Evolutionary conservation across 768 basidiomycete species (phyloP).

Genomic region (Ramaria sp.): DNA sequence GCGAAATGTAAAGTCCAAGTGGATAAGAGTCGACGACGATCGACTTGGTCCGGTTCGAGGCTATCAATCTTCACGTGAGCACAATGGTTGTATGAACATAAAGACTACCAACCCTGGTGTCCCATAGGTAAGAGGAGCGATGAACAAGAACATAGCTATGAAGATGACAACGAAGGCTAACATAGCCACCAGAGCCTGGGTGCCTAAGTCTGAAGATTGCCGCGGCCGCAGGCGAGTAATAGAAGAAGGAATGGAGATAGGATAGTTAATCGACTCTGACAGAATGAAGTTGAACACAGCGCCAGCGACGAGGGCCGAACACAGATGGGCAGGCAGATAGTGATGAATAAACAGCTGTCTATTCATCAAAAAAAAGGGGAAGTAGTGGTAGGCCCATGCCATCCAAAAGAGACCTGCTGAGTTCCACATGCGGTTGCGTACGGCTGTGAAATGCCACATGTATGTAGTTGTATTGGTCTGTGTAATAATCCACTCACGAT

Average conservation of each 20-base stretch:
- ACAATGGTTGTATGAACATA: conserved; percentile 5
- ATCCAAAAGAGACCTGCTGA: conserved; percentile 92
- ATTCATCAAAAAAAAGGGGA: conserved; percentile 96
- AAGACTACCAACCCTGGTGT: conserved; percentile 72
- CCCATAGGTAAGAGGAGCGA: conserved; percentile 90
- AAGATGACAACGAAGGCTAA: conserved; percentile 47
- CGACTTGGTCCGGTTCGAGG: conserved; percentile 77
- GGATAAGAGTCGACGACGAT: conserved; percentile 68
- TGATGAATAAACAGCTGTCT: conserved; percentile 97
- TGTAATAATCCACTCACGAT: conserved; percentile 45
- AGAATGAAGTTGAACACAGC: conserved; percentile 84
- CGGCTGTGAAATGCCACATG: conserved; percentile 37
- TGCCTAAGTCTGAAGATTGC: conserved; percentile 62
- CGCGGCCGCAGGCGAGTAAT: conserved; percentile 43
- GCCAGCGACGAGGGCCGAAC: conserved; percentile 86
- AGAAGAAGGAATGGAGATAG: conserved; percentile 68
- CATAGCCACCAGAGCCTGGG: conserved; percentile 61
- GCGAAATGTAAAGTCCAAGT: conserved; percentile 95
- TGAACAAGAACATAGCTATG: conserved; percentile 58
- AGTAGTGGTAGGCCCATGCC: conserved; percentile 91
- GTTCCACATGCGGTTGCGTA: conserved; percentile 91
- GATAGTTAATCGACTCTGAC: conserved; percentile 86
- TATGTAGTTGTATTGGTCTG: not conserved
- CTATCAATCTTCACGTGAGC: conserved; percentile 29
- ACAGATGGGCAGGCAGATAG: conserved; percentile 93